Percentiles rank a stretch among this genome's conserved stretches.
Evolutionary conservation across 257 asterid genomes (phyloP).

Genomic region (Echites panduratus): DNA sequence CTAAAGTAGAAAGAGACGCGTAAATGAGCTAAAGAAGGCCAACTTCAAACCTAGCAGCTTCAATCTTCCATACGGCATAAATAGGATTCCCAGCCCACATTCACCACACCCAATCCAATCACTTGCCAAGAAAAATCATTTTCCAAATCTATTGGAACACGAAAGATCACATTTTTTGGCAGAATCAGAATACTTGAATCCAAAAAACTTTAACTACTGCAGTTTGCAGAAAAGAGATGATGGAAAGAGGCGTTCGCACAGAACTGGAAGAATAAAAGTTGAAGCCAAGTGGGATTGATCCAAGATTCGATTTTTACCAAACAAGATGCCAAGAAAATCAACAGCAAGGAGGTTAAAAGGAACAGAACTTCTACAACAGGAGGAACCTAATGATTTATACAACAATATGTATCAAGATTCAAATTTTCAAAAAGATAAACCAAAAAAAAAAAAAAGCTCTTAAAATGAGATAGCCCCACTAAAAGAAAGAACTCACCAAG

Average conservation of each 20-base stretch:
- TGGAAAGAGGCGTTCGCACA: not conserved
- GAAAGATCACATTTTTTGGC: not conserved
- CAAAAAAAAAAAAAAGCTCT: not conserved
- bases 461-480: not conserved
- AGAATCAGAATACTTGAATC: not conserved
- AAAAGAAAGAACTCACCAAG: not conserved
- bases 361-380: not conserved
- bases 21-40: not conserved
- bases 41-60: constrained; percentile 21
- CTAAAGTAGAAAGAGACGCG: constrained; percentile 4
- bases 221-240: not conserved
- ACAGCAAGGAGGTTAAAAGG: not conserved
- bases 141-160: not conserved
- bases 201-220: not conserved
- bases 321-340: constrained; percentile 10
- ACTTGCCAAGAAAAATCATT: constrained; percentile 12
- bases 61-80: constrained; percentile 5
- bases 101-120: constrained; percentile 27
- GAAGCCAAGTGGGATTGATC: constrained; percentile 20
- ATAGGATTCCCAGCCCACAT: constrained; percentile 19
- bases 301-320: constrained; percentile 33
- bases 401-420: not conserved
- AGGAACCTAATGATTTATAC: no score
- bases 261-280: not conserved
- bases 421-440: not conserved